phyloP scores from a whole-genome alignment of 805 yeast species.

The Wickerhamomyces subpelliculosus region DNA sequence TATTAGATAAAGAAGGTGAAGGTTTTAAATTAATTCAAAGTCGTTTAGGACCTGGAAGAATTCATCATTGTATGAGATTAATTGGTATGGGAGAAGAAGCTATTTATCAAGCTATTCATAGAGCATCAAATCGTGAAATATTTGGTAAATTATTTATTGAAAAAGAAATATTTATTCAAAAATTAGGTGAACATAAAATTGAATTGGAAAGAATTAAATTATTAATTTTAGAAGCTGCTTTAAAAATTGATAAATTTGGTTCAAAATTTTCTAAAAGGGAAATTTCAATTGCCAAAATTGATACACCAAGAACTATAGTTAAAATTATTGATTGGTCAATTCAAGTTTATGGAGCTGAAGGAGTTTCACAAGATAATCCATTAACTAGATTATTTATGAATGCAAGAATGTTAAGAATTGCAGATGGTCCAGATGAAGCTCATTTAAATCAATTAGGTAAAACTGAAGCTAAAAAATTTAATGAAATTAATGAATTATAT shows the following conservation, averaged over 20 bases:
- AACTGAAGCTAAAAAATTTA: conserved; percentile 33
- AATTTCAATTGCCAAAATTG: conserved; percentile 58
- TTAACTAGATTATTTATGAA: conserved; percentile 46
- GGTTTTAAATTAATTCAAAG: conserved; percentile 62
- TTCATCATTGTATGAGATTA: conserved; percentile 63
- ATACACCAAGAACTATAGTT: conserved; percentile 48
- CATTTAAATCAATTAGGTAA: conserved; percentile 52
- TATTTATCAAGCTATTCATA: conserved; percentile 35
- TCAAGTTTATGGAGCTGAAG: conserved; percentile 60
- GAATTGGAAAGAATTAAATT: conserved; percentile 48
- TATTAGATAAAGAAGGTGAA: conserved; percentile 42
- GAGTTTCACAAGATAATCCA: conserved; percentile 54
- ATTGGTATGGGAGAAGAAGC: conserved; percentile 58
- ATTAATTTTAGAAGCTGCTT: conserved; percentile 54
- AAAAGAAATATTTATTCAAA: conserved; percentile 42
- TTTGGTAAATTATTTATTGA: conserved; percentile 44
- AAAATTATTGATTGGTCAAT: conserved; percentile 54
- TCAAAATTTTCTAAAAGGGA: conserved; percentile 50
- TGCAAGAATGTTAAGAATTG: conserved; percentile 51
- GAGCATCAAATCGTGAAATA: conserved; percentile 47
- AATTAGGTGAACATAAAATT: conserved; percentile 46
- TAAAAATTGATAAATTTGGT: conserved; percentile 44
- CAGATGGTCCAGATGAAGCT: conserved; percentile 69
- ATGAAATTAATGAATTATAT: conserved; percentile 28
- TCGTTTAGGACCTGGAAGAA: conserved; percentile 62